These are phyloP conservation scores for Balakata baccata DNA, from an alignment of 345 rosid species.

Conservation along the genomic window DNA sequence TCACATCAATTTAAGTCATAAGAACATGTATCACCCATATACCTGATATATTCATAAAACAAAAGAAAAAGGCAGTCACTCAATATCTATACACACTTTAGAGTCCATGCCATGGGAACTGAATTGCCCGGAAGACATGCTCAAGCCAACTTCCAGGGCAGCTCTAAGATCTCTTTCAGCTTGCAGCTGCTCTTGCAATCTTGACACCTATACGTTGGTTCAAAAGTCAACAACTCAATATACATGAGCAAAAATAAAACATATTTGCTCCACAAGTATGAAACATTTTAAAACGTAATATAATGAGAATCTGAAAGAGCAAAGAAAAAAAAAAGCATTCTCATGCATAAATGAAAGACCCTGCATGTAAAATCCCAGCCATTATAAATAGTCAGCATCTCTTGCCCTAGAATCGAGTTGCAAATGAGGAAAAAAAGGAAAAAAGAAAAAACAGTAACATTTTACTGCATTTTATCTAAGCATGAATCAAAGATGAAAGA, in stretches of 20 bases:
- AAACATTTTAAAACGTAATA: not conserved
- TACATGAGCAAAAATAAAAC: conserved; percentile 1
- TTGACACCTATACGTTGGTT: conserved; percentile 60
- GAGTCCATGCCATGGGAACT: conserved; percentile 89
- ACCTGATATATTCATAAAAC: not conserved
- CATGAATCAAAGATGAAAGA: not conserved
- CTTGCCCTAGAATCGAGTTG: not conserved
- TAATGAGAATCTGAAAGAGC: not conserved
- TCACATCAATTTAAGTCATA: conserved; percentile 39
- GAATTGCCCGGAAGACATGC: conserved; percentile 93
- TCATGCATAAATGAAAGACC: not conserved
- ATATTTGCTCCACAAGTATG: not conserved
- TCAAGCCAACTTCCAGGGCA: conserved; percentile 94
- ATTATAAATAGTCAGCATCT: not conserved
- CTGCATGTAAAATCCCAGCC: not conserved
- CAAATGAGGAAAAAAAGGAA: too few relatives aligned
- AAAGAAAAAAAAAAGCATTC: not conserved
- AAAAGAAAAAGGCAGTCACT: conserved; percentile 10
- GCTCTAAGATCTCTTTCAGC: conserved; percentile 99
- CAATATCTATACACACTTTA: conserved; percentile 51
- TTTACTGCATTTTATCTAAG: not conserved
- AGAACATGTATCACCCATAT: conserved; percentile 20
- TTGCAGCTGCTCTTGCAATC: conserved; percentile 98
- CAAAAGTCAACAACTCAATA: conserved; percentile 13
- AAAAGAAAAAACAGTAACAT: not conserved